Evolutionary conservation across 371 early-diverging fungal genomes (phyloP), one percentile per base, ranked within the genome.

Genomic region (Basidiobolus meristosporus): DNA sequence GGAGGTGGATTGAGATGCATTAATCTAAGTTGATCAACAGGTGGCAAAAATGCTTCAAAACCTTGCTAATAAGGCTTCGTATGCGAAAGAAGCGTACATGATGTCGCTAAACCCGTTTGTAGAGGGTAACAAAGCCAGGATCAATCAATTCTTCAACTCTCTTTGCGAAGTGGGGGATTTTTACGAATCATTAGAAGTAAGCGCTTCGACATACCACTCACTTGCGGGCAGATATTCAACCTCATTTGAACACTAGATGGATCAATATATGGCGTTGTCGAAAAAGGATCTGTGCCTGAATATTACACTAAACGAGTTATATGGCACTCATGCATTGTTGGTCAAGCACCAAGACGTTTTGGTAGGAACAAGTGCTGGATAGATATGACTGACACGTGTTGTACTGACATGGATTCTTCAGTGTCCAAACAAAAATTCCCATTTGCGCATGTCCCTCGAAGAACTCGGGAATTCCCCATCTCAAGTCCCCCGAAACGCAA

Each of bases 81-180:
- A 85, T 46, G 60, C 85, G 12, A 91, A 91, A 59, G 95, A 95
- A 54, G 58, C 72, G 10, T 93, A 84, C 54, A 95, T 95, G 96
- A 63, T 74, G 36, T 69, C 75, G 15, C 64, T 90, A 36, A 75
- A 84, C 51, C 81, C 82, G 5, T 92, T 88, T 62, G 74, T 90
- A 7, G 92, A 93, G 40, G 51, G 52, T 41, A 87, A 93, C 63
- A 85, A 88, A 46, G 66, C 64, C 20, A 66, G 84, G 12, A 81
- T 90, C 54, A 82, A 81, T 53, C 59, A 63, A 57, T 93, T 93
- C 53, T 54, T 93, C 32, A 78, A 77, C 46, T 83, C 88, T 23
- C 60, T 93, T 23, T 90, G 90, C 52, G 91, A 91, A 66, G 89
- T 93, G 1, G 73, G 77, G 35, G 95, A 93, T 49, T 93, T 93